Evolutionary conservation across 2,329 filamentous ascomycete genomes (phyloP).

Genomic region (Corinectria fuckeliana): DNA sequence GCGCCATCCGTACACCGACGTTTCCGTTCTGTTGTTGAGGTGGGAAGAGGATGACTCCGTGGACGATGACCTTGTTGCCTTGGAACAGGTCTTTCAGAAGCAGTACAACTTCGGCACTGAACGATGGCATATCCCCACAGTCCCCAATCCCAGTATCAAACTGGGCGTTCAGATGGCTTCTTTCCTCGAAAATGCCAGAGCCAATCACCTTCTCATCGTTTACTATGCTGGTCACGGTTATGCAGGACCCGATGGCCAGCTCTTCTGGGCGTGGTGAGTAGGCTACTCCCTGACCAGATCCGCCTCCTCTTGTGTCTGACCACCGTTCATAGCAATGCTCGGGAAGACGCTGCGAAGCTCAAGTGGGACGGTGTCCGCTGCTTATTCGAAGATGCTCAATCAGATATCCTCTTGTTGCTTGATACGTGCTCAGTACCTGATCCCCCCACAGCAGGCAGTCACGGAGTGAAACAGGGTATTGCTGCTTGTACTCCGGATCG

Average conservation of each 20-base stretch:
- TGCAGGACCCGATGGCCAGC: slow-evolving; percentile 63
- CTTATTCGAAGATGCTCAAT: slow-evolving; percentile 67
- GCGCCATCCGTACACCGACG: slow-evolving; percentile 61
- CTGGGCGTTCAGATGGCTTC: slow-evolving; percentile 65
- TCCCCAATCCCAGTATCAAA: slow-evolving; percentile 65
- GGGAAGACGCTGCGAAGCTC: slow-evolving; percentile 64
- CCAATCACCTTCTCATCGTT: slow-evolving; percentile 67
- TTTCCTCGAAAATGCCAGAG: slow-evolving; percentile 63
- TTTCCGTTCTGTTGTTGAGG: slow-evolving; percentile 65
- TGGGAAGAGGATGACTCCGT: slow-evolving; percentile 67
- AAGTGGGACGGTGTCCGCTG: slow-evolving; percentile 70
- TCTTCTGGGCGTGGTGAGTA: slow-evolving; percentile 72
- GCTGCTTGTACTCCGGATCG: slow-evolving; percentile 64
- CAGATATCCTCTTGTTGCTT: slow-evolving; percentile 67
- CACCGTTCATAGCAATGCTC: slow-evolving; percentile 55
- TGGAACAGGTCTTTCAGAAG: slow-evolving; percentile 65
- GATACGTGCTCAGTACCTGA: slow-evolving; percentile 67
- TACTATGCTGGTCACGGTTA: slow-evolving; percentile 70
- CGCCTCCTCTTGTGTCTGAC: slow-evolving; percentile 44
- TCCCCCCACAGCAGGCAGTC: slow-evolving; percentile 55
- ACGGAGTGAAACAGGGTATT: slow-evolving; percentile 67
- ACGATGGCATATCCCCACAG: slow-evolving; percentile 66
- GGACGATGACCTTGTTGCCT: slow-evolving; percentile 58
- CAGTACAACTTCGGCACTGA: slow-evolving; percentile 67
- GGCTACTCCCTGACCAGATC: slow-evolving; percentile 23